Conservation (phyloP, 352 stramenopile species). For the Stramenopiles sp. region DNA sequence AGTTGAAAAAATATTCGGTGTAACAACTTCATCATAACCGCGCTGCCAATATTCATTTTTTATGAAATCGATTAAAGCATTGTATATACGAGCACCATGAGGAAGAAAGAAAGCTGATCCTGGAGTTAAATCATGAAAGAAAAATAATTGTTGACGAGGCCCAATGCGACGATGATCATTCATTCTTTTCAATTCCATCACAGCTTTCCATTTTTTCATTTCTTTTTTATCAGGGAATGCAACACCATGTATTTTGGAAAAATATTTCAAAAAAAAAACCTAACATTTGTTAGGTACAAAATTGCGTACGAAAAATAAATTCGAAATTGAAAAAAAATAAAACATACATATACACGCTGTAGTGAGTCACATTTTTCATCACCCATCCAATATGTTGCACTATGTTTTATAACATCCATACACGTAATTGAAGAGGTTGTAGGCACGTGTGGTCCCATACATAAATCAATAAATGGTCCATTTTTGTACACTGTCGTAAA, state of each 20-base stretch:
- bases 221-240: conserved; percentile 88
- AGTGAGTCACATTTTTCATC: conserved; percentile 81
- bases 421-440: conserved; percentile 78
- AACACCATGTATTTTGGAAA: no score
- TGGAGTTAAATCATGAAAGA: conserved; percentile 64
- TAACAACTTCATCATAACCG: conserved; percentile 75
- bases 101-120: conserved; percentile 88
- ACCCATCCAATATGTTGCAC: conserved; percentile 77
- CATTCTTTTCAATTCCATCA: conserved; percentile 72
- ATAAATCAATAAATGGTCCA: conserved; percentile 87
- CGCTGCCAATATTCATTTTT: conserved; percentile 40
- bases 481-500: conserved; percentile 90
- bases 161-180: conserved; percentile 75
- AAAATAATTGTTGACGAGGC: conserved; percentile 72
- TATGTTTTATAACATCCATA: conserved; percentile 62
- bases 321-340: no score
- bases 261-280: no score
- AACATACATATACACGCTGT: conserved; percentile 21
- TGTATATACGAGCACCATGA: conserved; percentile 87
- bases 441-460: conserved; percentile 72
- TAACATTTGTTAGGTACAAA: no score
- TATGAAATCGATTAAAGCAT: conserved; percentile 86
- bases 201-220: conserved; percentile 83
- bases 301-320: no score
- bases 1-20: conserved; percentile 89